A percentile compares a stretch with the other conserved stretches of the same genome.
Evolutionary conservation across 768 basidiomycete species (phyloP).

Genomic region (Cyclocybe aegerita): DNA sequence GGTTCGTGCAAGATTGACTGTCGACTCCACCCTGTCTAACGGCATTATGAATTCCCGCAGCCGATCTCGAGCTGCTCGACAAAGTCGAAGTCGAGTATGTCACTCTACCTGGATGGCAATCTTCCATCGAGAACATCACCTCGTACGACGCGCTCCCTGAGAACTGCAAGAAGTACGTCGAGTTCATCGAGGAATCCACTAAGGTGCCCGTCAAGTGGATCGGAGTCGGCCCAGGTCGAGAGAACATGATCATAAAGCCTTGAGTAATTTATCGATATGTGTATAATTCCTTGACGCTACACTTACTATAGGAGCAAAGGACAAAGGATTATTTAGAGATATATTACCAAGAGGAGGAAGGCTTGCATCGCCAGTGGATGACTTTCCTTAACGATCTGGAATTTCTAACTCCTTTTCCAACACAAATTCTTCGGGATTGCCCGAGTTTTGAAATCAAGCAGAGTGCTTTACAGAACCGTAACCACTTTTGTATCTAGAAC

Average conservation of each 20-base stretch:
- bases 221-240: conserved; percentile 86
- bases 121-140: conserved; percentile 61
- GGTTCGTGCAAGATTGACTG: conserved; percentile 45
- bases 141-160: conserved; percentile 77
- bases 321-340: too few relatives aligned
- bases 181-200: conserved; percentile 79
- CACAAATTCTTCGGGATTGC: too few relatives aligned
- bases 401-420: too few relatives aligned
- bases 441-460: too few relatives aligned
- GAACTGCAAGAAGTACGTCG: conserved; percentile 83
- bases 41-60: conserved; percentile 33
- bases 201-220: conserved; percentile 86
- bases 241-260: conserved; percentile 59
- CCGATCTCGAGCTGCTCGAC: conserved; percentile 81
- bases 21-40: not conserved
- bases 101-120: conserved; percentile 90
- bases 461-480: too few relatives aligned
- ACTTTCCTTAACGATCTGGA: too few relatives aligned
- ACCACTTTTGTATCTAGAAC: too few relatives aligned
- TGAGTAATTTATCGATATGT: conserved; percentile 6
- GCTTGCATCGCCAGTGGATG: too few relatives aligned
- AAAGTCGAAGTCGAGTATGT: conserved; percentile 84
- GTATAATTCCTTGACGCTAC: too few relatives aligned
- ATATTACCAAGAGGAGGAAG: too few relatives aligned
- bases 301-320: too few relatives aligned